A percentile compares a stretch with the other conserved stretches of the same genome.
phyloP scores from a whole-genome alignment of 495 filamentous ascomycete genomes.

The Penicillium ucsense region DNA sequence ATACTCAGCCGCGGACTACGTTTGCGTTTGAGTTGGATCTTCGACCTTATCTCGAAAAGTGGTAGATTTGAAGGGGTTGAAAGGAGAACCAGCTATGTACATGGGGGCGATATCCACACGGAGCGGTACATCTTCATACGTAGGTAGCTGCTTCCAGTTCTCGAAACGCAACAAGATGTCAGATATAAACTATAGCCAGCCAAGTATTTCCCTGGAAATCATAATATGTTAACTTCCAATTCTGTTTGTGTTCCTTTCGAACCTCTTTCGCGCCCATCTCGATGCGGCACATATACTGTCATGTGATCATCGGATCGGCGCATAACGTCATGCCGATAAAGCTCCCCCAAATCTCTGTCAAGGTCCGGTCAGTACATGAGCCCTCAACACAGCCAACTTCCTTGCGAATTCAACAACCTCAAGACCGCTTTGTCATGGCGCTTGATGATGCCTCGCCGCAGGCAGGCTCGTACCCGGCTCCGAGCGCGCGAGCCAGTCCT shows the following conservation, averaged over 20 bases:
- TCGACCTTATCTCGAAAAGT: conserved; percentile 73
- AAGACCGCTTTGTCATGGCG: conserved; percentile 10
- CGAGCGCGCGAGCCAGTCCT: conserved; percentile 2
- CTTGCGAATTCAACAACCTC: neutral
- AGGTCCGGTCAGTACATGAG: neutral
- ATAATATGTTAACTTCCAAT: neutral
- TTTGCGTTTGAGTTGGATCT: conserved; percentile 85
- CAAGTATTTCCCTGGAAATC: neutral
- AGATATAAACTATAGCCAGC: neutral
- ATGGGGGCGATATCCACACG: no score
- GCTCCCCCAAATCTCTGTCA: neutral
- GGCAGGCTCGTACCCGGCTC: conserved; percentile 1
- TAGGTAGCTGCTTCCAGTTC: no score
- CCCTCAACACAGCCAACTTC: neutral
- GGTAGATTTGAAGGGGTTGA: conserved; percentile 18
- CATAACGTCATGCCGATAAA: conserved; percentile 1
- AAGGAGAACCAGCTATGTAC: no score
- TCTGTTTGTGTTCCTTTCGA: no score
- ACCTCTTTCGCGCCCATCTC: no score
- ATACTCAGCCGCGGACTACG: conserved; percentile 69
- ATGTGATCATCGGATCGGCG: neutral
- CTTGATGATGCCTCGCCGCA: conserved; percentile 16
- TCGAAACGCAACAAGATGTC: no score
- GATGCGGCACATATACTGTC: neutral
- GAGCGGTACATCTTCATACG: no score